Evolutionary conservation across 176 grass and related monocot species (phyloP), one percentile per base, ranked within the genome.

Genomic region (Aegilops umbellulata): DNA sequence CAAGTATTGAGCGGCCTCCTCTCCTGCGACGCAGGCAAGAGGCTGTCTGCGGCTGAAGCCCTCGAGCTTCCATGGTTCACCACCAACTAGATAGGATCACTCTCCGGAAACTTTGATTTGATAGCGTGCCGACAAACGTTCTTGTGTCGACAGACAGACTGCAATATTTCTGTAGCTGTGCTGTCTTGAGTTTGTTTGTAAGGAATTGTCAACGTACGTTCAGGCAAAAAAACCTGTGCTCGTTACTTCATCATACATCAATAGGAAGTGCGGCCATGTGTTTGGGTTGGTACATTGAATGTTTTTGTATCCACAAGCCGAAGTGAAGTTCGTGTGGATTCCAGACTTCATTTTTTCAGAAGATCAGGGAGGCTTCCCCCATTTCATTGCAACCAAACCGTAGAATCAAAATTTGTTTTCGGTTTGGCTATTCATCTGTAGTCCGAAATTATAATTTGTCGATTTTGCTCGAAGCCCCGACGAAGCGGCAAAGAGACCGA

Each of bases 1-100:
- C 16, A 76, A 55, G 74, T 76, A 6, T 29, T 76, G 26, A 76
- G 74, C 47, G 74, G 74, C 74, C 74, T 76, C 74, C 74, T 76
- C 46, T 32, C 17, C 74, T 76, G 25, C 74, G 26, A 76, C 74
- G 46, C 46, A 17, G 9, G 30, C 46, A 55, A 32, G 74, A 76
- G 74, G 74, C 47, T 76, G 27, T 19, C 46, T 17, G 74, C 74
- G 26, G 51, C 26, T 46, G 46, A 1, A 17, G 74, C 74, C 46
- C 27, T 76, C 46, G 10, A 27, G 74, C 74, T 12, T 76, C 74
- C 74, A 55, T 55, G 74, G 74, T 57, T 76, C 27, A 51, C 26
- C 44, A 12, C 10, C 24, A 51, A 51, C 4, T 25, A 53, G 42
- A 47, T 5, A 47, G 16, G 74, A 32, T 47, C 17, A 76, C 74